Conservation (phyloP, 2,329 filamentous ascomycete genomes). For the Monosporascus ibericus region DNA sequence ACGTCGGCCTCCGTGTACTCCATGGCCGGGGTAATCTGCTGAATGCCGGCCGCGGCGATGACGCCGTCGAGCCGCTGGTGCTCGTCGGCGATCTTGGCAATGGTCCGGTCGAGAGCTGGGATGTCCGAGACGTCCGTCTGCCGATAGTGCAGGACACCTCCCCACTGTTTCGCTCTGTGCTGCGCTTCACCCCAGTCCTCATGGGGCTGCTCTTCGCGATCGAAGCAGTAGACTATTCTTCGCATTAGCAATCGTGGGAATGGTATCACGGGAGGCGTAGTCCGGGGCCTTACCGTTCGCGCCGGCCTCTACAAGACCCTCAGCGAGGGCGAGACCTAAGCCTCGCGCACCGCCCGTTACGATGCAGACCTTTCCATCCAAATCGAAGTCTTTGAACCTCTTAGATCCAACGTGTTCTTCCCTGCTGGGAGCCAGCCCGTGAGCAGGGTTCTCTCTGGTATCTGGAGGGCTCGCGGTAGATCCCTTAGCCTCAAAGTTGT, state of each 20-base stretch:
- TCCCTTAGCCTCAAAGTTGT: not conserved
- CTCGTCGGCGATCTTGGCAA: constrained; percentile 53
- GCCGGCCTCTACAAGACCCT: constrained; percentile 69
- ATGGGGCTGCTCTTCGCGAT: constrained; percentile 42
- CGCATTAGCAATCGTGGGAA: constrained; percentile 2
- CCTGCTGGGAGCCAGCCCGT: constrained; percentile 13
- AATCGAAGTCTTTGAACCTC: constrained; percentile 60
- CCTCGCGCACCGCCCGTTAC: constrained; percentile 68
- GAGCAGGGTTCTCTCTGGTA: constrained; percentile 18
- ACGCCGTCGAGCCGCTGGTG: constrained; percentile 61
- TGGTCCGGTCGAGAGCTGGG: constrained; percentile 47
- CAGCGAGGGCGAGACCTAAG: constrained; percentile 66
- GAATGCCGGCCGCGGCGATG: constrained; percentile 62
- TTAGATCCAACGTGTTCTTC: constrained; percentile 25
- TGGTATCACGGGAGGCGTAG: no score
- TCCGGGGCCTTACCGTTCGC: constrained; percentile 46
- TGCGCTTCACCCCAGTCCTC: constrained; percentile 57
- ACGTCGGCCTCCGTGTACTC: constrained; percentile 55
- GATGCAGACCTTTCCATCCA: constrained; percentile 61
- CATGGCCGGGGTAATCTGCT: constrained; percentile 61
- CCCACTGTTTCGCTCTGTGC: constrained; percentile 54
- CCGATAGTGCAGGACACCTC: constrained; percentile 59
- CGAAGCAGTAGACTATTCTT: constrained; percentile 49
- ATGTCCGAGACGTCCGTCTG: constrained; percentile 64
- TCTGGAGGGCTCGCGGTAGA: constrained; percentile 16